Conservation (phyloP, 768 basidiomycete species). For the Basidioascus undulatus region DNA sequence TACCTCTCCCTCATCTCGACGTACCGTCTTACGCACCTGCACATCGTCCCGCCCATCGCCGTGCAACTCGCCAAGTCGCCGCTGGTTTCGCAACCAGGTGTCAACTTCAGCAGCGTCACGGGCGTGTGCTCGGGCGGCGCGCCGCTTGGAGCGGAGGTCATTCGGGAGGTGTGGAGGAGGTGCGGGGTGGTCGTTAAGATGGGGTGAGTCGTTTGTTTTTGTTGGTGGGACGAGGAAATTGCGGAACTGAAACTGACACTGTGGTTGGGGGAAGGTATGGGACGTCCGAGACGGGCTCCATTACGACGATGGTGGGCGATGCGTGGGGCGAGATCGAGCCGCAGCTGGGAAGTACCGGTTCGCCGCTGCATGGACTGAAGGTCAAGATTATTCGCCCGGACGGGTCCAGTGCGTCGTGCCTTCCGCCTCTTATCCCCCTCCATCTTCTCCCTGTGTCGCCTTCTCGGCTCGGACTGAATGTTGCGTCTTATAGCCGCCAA, state of each 20-base stretch:
- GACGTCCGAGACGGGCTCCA: constrained; percentile 11
- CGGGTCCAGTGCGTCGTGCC: constrained; percentile 2
- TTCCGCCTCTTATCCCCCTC: too few species aligned
- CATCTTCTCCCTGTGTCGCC: too few species aligned
- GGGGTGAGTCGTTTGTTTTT: constrained; percentile 3
- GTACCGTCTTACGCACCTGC: constrained; percentile 13
- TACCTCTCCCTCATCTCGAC: constrained; percentile 13
- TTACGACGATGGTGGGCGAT: constrained; percentile 8
- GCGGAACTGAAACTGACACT: background rate
- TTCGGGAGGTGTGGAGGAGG: constrained; percentile 11
- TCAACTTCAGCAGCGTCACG: constrained; percentile 11
- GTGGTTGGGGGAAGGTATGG: constrained; percentile 8
- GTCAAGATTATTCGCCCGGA: constrained; percentile 7
- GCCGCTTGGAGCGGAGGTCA: constrained; percentile 10
- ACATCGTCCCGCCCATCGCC: constrained; percentile 16
- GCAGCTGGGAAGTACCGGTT: constrained; percentile 8
- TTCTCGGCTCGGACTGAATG: background rate
- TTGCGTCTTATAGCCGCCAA: background rate
- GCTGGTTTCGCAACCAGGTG: constrained; percentile 7
- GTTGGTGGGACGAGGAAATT: too few species aligned
- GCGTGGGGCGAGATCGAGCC: constrained; percentile 10
- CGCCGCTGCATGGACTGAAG: constrained; percentile 4
- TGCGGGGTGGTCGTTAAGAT: constrained; percentile 12
- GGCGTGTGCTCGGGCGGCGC: constrained; percentile 14
- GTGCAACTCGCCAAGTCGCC: constrained; percentile 14